Base-by-base conservation (phyloP, 176 grass and related monocot genomes). In the Musa beccarii region DNA sequence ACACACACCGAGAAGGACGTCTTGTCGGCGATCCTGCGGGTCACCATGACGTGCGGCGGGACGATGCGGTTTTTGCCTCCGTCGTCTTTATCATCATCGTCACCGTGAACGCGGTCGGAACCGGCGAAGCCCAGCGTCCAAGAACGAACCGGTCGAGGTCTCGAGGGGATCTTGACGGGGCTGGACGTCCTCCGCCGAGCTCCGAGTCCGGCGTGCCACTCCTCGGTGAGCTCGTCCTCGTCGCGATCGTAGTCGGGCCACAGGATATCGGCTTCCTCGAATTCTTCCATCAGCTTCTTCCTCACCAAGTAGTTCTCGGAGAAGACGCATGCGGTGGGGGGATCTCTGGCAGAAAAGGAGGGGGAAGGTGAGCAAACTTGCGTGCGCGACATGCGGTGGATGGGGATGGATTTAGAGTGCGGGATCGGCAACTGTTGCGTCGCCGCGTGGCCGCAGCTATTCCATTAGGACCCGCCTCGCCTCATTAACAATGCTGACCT, bases 1-100 rank as follows among this genome's bases (percentile, higher is more conserved):
- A 80, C 49, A 69, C 84, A 89, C 78, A 97, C 87, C 74, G 90
- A 93, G 79, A 73, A 89, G 3, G 82, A 84, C 79, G 78, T 79
- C 68, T 75, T 79, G 0, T 73, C 52, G 4, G 19, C n/a, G 11
- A 52, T 29, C 72, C 72, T 55, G 7, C 72, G 52, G 13, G 61
- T n/a, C 53, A 25, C 79, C 29, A 87, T 2, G 66, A 80, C 66
- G 1, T 43, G 34, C 3, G 57, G 57, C 61, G 59, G 49, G 24
- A 66, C 29, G 66, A 73, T 4, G 20, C 6, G 14, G 10, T 55
- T 22, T 56, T 53, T 65, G 52, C 79, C 72, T 43, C 53, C 81
- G 17, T 71, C 12, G 21, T 66, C 78, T 56, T 56, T 1, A 24
- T 79, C 52, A 11, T 17, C 11, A 17, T 1, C 29, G 59, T 1